Evolutionary conservation across 805 yeast species (phyloP).

Genomic region (Candida loeiensis): DNA sequence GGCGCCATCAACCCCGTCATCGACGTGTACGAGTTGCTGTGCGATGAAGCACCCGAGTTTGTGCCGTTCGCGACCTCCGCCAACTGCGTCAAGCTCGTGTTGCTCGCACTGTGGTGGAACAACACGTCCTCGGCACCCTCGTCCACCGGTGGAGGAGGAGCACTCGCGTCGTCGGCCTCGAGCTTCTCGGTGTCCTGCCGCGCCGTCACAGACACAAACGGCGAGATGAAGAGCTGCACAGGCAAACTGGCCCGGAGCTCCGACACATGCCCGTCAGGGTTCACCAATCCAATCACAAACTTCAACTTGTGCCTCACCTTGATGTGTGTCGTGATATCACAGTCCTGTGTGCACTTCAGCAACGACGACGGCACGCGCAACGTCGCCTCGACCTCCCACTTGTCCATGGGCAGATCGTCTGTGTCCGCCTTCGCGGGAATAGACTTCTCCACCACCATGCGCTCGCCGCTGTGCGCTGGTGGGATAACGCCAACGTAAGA

Average conservation of each 20-base stretch:
- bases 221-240: slow-evolving; percentile 67
- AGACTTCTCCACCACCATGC: slow-evolving; percentile 49
- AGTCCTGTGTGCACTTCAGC: slow-evolving; percentile 81
- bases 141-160: not conserved
- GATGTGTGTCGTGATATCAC: slow-evolving; percentile 62
- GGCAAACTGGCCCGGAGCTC: slow-evolving; percentile 91
- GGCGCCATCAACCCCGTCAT: slow-evolving; percentile 64
- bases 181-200: slow-evolving; percentile 25
- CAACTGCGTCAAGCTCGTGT: slow-evolving; percentile 23
- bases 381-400: slow-evolving; percentile 69
- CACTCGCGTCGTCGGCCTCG: slow-evolving; percentile 8
- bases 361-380: slow-evolving; percentile 70
- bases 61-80: slow-evolving; percentile 12
- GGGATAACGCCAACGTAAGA: slow-evolving; percentile 58
- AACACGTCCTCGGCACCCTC: slow-evolving; percentile 3
- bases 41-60: not conserved
- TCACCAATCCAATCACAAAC: slow-evolving; percentile 71
- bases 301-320: slow-evolving; percentile 88
- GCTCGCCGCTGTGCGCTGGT: slow-evolving; percentile 58
- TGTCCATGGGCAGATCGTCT: slow-evolving; percentile 46
- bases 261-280: slow-evolving; percentile 90
- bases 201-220: slow-evolving; percentile 72
- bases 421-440: slow-evolving; percentile 41
- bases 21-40: slow-evolving; percentile 9
- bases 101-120: slow-evolving; percentile 5